A percentile compares a stretch with the other conserved stretches of the same genome.
These are phyloP conservation scores for Trametes sanguinea DNA, from an alignment of 768 basidiomycete genomes.

Conservation along the genomic window DNA sequence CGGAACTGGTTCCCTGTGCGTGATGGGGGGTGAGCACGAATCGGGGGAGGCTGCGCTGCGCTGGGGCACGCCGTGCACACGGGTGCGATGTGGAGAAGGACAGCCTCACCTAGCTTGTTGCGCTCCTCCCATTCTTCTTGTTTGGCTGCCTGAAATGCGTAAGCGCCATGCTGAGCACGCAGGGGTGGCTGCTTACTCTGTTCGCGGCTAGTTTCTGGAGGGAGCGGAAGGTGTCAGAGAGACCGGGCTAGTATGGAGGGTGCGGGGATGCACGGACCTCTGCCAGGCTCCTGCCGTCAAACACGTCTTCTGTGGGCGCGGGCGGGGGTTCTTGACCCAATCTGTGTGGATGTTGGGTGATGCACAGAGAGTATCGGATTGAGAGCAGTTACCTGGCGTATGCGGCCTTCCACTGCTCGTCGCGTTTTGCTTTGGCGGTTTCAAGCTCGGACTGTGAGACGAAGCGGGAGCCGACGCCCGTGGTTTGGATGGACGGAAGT, in stretches of 20 bases:
- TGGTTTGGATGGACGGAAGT: slow-evolving; percentile 74
- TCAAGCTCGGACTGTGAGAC: slow-evolving; percentile 81
- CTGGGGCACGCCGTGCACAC: not conserved
- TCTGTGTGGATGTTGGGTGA: slow-evolving; percentile 38
- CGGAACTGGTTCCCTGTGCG: slow-evolving; percentile 81
- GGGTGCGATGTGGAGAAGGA: not conserved
- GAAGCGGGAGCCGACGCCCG: slow-evolving; percentile 81
- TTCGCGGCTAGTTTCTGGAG: slow-evolving; percentile 87
- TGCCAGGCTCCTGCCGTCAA: slow-evolving; percentile 84
- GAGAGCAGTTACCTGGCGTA: slow-evolving; percentile 63
- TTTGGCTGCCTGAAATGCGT: slow-evolving; percentile 66
- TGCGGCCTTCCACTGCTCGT: slow-evolving; percentile 89
- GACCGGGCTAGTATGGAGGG: slow-evolving; percentile 17
- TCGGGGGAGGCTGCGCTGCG: not conserved
- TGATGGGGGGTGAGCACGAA: not conserved
- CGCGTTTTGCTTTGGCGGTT: slow-evolving; percentile 64
- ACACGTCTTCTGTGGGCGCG: slow-evolving; percentile 71
- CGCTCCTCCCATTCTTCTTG: slow-evolving; percentile 95
- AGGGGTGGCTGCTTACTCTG: slow-evolving; percentile 51
- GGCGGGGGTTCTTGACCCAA: slow-evolving; percentile 85
- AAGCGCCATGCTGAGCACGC: slow-evolving; percentile 21
- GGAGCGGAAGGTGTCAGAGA: slow-evolving; percentile 8
- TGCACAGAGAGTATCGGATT: not conserved
- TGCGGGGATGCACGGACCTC: slow-evolving; percentile 57
- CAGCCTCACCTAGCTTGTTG: slow-evolving; percentile 60